Evolutionary conservation across 257 asterid genomes (phyloP).

Genomic region (Solanum virginianum): DNA sequence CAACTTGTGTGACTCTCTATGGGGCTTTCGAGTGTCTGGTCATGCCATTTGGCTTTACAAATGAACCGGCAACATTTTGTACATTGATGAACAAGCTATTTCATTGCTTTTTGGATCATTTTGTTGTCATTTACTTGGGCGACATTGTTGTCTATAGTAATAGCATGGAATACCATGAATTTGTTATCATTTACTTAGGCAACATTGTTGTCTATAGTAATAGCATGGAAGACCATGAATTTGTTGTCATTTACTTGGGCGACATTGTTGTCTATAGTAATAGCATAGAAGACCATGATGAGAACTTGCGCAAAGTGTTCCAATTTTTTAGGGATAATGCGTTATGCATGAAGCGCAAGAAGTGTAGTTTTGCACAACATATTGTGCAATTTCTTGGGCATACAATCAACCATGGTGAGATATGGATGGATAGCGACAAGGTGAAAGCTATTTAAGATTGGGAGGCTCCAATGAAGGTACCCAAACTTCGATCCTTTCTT

Average conservation of each 20-base stretch:
- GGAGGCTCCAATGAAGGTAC: background rate
- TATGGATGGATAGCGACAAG: background rate
- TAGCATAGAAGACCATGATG: too few species aligned
- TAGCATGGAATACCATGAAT: background rate
- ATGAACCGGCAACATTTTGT: too few species aligned
- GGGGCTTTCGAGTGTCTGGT: too few species aligned
- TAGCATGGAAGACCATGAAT: background rate
- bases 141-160: background rate
- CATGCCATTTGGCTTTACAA: too few species aligned
- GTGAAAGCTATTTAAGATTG: background rate
- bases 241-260: background rate
- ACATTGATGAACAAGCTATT: too few species aligned
- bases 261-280: too few species aligned
- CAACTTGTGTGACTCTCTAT: too few species aligned
- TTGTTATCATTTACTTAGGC: background rate
- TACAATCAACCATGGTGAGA: background rate
- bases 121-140: background rate
- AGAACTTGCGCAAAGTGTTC: background rate
- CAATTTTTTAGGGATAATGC: background rate
- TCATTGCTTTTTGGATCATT: too few species aligned
- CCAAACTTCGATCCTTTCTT: background rate
- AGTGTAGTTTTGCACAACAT: background rate
- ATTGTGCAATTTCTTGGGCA: background rate
- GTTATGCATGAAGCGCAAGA: fast-evolving
- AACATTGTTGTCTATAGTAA: background rate